These are phyloP conservation scores for Tieghemostelium lacteum DNA, from an alignment of 78 protist genomes.

Conservation along the genomic window DNA sequence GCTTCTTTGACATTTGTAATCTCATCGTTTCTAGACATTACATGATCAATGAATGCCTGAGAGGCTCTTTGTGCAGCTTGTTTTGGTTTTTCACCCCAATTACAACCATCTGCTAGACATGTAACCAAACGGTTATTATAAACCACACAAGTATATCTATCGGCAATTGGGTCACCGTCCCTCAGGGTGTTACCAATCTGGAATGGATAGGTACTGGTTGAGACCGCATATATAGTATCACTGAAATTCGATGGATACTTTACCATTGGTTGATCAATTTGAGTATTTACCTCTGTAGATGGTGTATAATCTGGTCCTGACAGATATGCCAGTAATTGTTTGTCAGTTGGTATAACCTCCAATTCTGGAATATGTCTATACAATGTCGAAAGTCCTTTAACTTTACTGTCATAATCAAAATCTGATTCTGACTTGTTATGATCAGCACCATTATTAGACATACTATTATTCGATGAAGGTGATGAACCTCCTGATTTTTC, in stretches of 20 bases:
- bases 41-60: constrained; percentile 71
- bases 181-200: constrained; percentile 5
- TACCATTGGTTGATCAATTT: constrained; percentile 23
- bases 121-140: constrained; percentile 65
- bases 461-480: too few species aligned
- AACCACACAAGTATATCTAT: constrained; percentile 34
- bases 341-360: not conserved
- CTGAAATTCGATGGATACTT: constrained; percentile 13
- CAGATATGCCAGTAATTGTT: not conserved
- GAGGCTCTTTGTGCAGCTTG: constrained; percentile 69
- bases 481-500: too few species aligned
- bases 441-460: too few species aligned
- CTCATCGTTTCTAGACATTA: constrained; percentile 29
- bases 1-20: constrained; percentile 75
- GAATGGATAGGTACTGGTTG: constrained; percentile 67
- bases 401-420: not conserved
- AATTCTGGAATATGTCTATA: constrained; percentile 23
- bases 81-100: constrained; percentile 74
- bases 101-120: constrained; percentile 83
- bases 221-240: constrained; percentile 34
- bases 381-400: not conserved
- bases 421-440: too few species aligned
- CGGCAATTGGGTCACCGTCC: constrained; percentile 82
- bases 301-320: constrained; percentile 54
- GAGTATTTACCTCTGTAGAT: not conserved